Evolutionary conservation across 805 yeast species (phyloP).

Genomic region (Cyberlindnera suaveolens): DNA sequence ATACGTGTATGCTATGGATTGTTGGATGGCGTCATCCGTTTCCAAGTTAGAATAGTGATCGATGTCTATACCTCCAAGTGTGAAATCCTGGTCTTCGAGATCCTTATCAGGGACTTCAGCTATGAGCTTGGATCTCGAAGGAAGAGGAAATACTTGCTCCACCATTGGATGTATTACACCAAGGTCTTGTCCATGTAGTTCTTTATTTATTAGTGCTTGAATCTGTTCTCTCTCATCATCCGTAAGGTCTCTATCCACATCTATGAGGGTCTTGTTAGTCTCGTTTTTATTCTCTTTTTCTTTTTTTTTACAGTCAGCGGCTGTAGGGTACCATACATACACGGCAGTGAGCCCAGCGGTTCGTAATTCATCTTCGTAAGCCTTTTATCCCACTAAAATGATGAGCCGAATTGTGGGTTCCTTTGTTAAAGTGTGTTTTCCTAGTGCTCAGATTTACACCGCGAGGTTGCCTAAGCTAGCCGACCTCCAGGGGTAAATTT

Average conservation of each 20-base stretch:
- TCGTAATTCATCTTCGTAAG: conserved; percentile 24
- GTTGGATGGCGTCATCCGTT: conserved; percentile 19
- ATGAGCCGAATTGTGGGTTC: too few species aligned
- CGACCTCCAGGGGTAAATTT: too few species aligned
- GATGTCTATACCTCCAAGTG: conserved; percentile 30
- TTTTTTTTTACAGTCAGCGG: too few species aligned
- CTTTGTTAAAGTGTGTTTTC: too few species aligned
- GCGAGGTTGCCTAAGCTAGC: too few species aligned
- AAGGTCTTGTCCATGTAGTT: conserved; percentile 3
- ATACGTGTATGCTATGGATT: conserved; percentile 24
- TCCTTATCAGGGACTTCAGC: conserved; percentile 8
- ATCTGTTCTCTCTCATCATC: conserved; percentile 32
- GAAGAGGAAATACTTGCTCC: conserved; percentile 19
- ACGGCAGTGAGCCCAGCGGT: conserved; percentile 33
- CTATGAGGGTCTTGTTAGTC: conserved; percentile 9
- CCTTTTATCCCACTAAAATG: neutral
- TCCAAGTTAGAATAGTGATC: conserved; percentile 26
- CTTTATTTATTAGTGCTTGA: conserved; percentile 28
- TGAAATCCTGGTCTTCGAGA: conserved; percentile 16
- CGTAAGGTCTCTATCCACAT: conserved; percentile 31
- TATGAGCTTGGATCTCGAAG: conserved; percentile 2
- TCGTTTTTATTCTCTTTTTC: too few species aligned
- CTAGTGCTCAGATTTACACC: too few species aligned
- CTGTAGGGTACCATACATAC: conserved; percentile 24
- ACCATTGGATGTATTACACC: conserved; percentile 13